A percentile compares a stretch with the other conserved stretches of the same genome.
Conservation (phyloP, 2,329 filamentous ascomycete genomes). For the Bipolaris bicolor region DNA sequence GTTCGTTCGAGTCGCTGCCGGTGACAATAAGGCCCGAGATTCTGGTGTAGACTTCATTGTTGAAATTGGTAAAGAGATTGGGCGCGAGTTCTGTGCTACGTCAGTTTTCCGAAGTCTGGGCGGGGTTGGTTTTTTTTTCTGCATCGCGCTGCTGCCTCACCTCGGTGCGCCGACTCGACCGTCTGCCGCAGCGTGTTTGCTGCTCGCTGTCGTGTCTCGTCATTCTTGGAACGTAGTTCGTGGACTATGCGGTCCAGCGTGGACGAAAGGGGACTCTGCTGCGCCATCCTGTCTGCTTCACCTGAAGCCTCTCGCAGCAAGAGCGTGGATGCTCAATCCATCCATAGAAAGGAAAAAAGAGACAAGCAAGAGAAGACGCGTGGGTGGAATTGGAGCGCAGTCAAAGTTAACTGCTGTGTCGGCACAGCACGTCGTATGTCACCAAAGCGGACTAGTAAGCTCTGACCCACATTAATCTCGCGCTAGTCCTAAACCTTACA, state of each 20-base stretch:
- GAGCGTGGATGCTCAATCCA: constrained; percentile 26
- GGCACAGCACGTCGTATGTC: constrained; percentile 19
- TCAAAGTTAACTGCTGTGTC: constrained; percentile 25
- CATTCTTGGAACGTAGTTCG: constrained; percentile 63
- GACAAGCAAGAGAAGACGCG: constrained; percentile 8
- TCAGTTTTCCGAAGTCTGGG: constrained; percentile 26
- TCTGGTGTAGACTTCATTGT: constrained; percentile 68
- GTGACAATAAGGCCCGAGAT: constrained; percentile 79
- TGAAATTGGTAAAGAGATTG: constrained; percentile 77
- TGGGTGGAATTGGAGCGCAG: constrained; percentile 21
- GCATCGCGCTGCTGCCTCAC: constrained; percentile 37
- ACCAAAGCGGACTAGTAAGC: constrained; percentile 28
- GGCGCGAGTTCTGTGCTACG: constrained; percentile 70
- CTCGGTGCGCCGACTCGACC: constrained; percentile 55
- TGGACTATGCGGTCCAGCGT: constrained; percentile 61
- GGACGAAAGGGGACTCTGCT: constrained; percentile 41
- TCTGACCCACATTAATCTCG: constrained; percentile 16
- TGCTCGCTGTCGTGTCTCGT: constrained; percentile 53
- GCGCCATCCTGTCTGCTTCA: constrained; percentile 48
- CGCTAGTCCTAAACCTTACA: constrained; percentile 18
- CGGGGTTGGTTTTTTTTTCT: constrained; percentile 14
- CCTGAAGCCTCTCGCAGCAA: constrained; percentile 41
- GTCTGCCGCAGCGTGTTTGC: constrained; percentile 52
- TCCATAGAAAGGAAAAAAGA: constrained; percentile 43
- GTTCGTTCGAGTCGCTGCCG: constrained; percentile 84